These are phyloP conservation scores for Colletotrichum somersetense DNA, from an alignment of 2,329 filamentous ascomycete genomes.

Conservation along the genomic window DNA sequence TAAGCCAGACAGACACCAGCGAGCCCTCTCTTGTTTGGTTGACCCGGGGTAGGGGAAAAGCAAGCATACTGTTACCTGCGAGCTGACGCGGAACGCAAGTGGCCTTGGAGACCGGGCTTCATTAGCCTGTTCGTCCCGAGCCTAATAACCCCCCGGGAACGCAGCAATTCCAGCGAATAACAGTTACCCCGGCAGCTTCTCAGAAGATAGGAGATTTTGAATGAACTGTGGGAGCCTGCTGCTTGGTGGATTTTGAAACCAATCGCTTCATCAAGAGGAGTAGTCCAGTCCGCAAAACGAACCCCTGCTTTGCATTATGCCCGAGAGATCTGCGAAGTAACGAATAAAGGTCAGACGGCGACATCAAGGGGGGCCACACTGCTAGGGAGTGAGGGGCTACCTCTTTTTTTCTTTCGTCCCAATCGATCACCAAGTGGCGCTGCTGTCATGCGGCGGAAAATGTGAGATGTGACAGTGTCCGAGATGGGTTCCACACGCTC, in stretches of 20 bases:
- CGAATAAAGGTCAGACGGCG: conserved; percentile 7
- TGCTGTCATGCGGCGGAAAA: conserved; percentile 26
- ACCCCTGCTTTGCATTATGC: neutral
- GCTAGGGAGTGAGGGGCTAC: neutral
- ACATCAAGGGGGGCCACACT: conserved; percentile 13
- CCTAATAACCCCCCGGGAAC: neutral
- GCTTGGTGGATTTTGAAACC: conserved; percentile 2
- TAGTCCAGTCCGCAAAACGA: neutral
- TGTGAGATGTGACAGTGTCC: conserved; percentile 31
- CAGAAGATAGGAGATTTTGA: neutral
- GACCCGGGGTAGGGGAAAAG: conserved; percentile 19
- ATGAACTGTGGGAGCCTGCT: neutral
- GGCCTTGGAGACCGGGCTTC: neutral
- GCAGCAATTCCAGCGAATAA: conserved; percentile 19
- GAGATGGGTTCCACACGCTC: conserved; percentile 35
- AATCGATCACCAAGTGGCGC: conserved; percentile 13
- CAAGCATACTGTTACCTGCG: conserved; percentile 11
- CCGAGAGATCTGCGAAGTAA: neutral
- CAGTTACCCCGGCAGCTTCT: neutral
- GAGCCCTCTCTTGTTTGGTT: conserved; percentile 19
- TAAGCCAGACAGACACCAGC: neutral
- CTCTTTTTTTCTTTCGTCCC: neutral
- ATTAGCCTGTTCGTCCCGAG: neutral
- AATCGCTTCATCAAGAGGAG: neutral
- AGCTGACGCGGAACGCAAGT: conserved; percentile 13